Percentiles rank a stretch among this genome's conserved stretches.
These are phyloP conservation scores for Cryphonectria radicalis DNA, from an alignment of 2,329 filamentous ascomycete genomes.

Conservation along the genomic window DNA sequence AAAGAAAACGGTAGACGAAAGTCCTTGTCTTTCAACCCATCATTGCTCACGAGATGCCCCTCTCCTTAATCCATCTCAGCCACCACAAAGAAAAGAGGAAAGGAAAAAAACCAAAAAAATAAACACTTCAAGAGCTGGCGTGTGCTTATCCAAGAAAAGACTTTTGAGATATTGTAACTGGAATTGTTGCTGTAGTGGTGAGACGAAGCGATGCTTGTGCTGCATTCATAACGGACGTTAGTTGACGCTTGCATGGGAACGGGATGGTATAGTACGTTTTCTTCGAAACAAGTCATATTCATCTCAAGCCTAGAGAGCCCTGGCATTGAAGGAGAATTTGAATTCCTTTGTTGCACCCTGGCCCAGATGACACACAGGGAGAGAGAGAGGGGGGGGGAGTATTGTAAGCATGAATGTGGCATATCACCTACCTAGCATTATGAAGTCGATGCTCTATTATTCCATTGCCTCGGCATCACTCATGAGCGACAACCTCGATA, in stretches of 20 bases:
- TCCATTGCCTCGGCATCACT: not conserved
- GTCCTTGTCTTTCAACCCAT: not conserved
- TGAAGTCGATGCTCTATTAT: no score
- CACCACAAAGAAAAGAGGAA: not conserved
- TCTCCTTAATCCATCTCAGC: not conserved
- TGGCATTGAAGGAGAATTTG: not conserved
- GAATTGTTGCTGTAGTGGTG: not conserved
- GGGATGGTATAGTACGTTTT: not conserved
- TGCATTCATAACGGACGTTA: no score
- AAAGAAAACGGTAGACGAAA: conserved; percentile 11
- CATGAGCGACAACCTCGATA: not conserved
- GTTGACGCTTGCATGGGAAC: not conserved
- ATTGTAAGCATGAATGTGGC: not conserved
- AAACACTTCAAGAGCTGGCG: no score
- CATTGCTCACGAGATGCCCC: not conserved
- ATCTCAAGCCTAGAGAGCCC: not conserved
- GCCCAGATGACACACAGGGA: no score
- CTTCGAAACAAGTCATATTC: not conserved
- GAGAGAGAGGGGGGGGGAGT: no score
- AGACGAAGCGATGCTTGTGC: not conserved
- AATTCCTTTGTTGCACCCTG: no score
- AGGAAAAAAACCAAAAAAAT: no score
- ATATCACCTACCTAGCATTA: not conserved
- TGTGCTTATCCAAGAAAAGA: not conserved
- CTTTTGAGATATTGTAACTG: not conserved